Conservation (phyloP, 2,329 filamentous ascomycete genomes). For the Sporothrix schenckii region DNA sequence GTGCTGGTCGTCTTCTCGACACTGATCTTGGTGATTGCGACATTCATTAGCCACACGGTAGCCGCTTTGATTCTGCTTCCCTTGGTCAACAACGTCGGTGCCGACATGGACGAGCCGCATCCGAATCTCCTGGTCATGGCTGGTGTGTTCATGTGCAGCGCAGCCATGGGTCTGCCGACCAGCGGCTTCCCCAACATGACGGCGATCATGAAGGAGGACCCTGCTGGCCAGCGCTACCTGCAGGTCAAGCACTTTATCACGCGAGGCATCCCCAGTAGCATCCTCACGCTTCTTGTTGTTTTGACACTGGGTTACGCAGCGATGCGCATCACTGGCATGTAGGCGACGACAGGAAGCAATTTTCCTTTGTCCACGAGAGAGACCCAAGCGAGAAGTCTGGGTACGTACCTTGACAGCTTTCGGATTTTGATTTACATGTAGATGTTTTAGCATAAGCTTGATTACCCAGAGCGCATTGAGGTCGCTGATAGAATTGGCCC, state of each 20-base stretch:
- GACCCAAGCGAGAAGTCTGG: not conserved
- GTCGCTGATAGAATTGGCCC: not conserved
- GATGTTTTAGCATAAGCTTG: not conserved
- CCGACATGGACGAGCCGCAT: constrained; percentile 82
- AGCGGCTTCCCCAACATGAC: constrained; percentile 99
- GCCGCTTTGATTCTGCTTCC: constrained; percentile 93
- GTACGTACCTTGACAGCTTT: not conserved
- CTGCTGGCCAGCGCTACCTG: constrained; percentile 88
- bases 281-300: constrained; percentile 79
- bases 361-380: not conserved
- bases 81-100: constrained; percentile 82
- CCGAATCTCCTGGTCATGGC: constrained; percentile 96
- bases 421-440: not conserved
- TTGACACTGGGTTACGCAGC: constrained; percentile 88
- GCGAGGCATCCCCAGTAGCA: constrained; percentile 82
- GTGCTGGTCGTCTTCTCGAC: constrained; percentile 82
- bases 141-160: constrained; percentile 91
- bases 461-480: too few species aligned
- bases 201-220: constrained; percentile 99
- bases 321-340: constrained; percentile 66
- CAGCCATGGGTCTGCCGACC: constrained; percentile 95
- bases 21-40: constrained; percentile 88
- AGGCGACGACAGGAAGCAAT: not conserved
- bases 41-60: constrained; percentile 97
- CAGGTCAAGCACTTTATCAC: constrained; percentile 93